phyloP scores from a whole-genome alignment of 495 filamentous ascomycete genomes.

The Hypoxylon cercidicola region DNA sequence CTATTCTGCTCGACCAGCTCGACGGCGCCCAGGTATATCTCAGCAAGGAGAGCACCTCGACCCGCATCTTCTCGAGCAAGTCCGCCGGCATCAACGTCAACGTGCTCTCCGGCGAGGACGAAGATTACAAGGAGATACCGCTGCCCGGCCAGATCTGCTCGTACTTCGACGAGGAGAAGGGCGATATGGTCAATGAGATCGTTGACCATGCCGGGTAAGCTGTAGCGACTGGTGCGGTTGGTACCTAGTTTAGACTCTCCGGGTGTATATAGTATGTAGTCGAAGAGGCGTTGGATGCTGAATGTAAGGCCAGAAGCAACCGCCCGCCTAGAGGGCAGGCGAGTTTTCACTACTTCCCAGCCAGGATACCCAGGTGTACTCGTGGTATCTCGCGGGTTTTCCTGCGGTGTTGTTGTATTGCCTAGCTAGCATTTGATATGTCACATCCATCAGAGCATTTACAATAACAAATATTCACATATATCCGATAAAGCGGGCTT shows the following conservation, averaged over 20 bases:
- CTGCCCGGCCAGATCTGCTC: slow-evolving; percentile 91
- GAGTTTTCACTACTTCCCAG: slow-evolving; percentile 1
- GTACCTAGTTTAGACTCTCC: not conserved
- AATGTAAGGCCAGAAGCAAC: slow-evolving; percentile 8
- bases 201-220: slow-evolving; percentile 83
- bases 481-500: not conserved
- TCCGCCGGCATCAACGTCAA: slow-evolving; percentile 85
- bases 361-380: slow-evolving; percentile 30
- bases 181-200: slow-evolving; percentile 83
- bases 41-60: slow-evolving; percentile 75
- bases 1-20: slow-evolving; percentile 89
- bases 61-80: slow-evolving; percentile 90
- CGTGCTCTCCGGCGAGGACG: slow-evolving; percentile 72
- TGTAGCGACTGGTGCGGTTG: too few relatives aligned
- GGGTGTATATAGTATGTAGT: slow-evolving; percentile 5
- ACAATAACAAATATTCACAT: slow-evolving; percentile 5
- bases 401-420: slow-evolving; percentile 26
- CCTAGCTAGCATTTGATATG: slow-evolving; percentile 38
- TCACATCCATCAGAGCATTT: slow-evolving; percentile 33
- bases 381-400: not conserved
- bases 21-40: slow-evolving; percentile 91
- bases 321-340: slow-evolving; percentile 10
- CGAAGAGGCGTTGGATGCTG: slow-evolving; percentile 17
- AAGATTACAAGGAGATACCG: slow-evolving; percentile 84
- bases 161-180: slow-evolving; percentile 71